Base-by-base conservation (phyloP, 2,329 filamentous ascomycete genomes). In the Acarospora socialis region DNA sequence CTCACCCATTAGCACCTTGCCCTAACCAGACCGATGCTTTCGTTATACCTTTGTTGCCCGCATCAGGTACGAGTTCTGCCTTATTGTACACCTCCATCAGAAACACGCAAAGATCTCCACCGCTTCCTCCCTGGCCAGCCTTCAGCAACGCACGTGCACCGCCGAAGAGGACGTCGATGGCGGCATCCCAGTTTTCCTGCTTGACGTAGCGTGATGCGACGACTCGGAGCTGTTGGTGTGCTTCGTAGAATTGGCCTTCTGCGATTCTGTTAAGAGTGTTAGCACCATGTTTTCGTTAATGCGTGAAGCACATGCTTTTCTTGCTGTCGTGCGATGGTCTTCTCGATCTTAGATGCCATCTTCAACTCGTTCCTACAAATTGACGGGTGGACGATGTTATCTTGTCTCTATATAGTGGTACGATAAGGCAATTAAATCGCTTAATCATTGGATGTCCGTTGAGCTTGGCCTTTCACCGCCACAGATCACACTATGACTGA, bases 191-290 rank as follows among this genome's bases (percentile, higher is more conserved):
- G 67, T 87, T 87, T 39, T 71, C 64, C 25, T 78, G 69, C 63
- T 95, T 95, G 55, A 87, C 75, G 61, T 98, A 92, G 36, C 92
- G 84, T 22, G 83, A 79, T 39, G 86, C 86, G 45, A 94, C 87
- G 33, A 94, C 86, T 41, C 90, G 83, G 44, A 93, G 82, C 64
- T 98, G 90, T 59, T 98, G 90, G 61, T 95, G 87, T 36, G 90
- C 90, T 69, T 98, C 90, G 64, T 98, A 98, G 68, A 74, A 94
- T 54, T 90, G 78, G 49, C 86, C 87, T 57, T 92, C 83, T 44
- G 73, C 67, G 57, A 93, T 93, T 57, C 83, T 81, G 47, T 21
- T 26, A 33, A 39, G 22, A n/a, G n/a, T n/a, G n/a, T n/a, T n/a
- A n/a, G n/a, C n/a, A n/a, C n/a, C n/a, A n/a, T n/a, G n/a, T n/a